These are phyloP conservation scores for Rosa rugosa DNA, from an alignment of 306 rosid genomes.

Conservation along the genomic window DNA sequence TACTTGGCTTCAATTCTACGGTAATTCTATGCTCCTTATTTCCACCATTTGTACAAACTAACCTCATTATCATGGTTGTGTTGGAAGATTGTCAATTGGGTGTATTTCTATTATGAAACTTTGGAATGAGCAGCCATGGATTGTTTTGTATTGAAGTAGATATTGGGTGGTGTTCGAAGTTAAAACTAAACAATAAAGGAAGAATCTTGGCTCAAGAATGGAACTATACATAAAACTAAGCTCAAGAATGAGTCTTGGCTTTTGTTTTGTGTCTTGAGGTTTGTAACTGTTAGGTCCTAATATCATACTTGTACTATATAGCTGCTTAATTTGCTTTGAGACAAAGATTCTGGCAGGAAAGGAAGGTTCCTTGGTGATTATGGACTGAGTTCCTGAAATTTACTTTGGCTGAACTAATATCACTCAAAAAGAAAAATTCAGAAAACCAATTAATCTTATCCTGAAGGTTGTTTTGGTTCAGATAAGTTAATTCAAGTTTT, in stretches of 20 bases:
- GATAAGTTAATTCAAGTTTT: background rate
- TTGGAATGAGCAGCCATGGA: background rate
- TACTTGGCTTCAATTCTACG: slow-evolving; percentile 50
- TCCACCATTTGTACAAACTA: background rate
- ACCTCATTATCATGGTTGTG: background rate
- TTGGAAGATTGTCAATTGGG: background rate
- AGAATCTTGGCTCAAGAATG: slow-evolving; percentile 2
- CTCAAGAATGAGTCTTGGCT: background rate
- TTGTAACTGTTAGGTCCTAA: background rate
- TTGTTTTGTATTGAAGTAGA: background rate
- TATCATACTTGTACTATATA: background rate
- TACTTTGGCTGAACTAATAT: background rate
- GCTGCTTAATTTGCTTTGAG: background rate
- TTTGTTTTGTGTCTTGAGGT: background rate
- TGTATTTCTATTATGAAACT: background rate
- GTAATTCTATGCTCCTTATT: slow-evolving; percentile 31
- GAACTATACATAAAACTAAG: background rate
- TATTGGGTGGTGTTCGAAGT: background rate
- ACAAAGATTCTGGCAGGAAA: background rate
- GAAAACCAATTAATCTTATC: background rate
- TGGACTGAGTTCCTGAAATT: background rate
- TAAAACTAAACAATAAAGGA: background rate
- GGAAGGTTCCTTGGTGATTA: background rate
- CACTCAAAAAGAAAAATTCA: background rate
- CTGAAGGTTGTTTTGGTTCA: background rate